A percentile compares a stretch with the other conserved stretches of the same genome.
phyloP scores from a whole-genome alignment of 2,329 filamentous ascomycete genomes.

The Trichoderma arundinaceum region DNA sequence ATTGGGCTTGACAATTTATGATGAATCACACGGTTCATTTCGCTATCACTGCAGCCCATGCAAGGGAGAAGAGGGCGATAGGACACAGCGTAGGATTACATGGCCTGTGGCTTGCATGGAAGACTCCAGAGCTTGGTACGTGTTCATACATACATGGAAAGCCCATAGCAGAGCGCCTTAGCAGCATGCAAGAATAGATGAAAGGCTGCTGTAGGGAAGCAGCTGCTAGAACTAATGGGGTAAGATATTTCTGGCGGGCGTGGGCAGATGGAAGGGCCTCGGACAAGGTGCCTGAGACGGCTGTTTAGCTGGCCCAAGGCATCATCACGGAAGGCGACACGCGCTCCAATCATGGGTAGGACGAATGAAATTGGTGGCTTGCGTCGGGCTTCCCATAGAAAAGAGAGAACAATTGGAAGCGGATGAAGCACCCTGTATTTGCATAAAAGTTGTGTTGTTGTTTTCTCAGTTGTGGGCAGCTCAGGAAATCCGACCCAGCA shows the following conservation, averaged over 20 bases:
- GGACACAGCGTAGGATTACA: background rate
- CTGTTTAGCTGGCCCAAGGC: background rate
- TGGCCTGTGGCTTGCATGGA: background rate
- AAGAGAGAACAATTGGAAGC: background rate
- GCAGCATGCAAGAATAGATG: background rate
- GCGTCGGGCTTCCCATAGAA: background rate
- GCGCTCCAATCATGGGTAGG: background rate
- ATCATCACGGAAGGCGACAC: background rate
- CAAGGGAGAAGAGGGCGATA: constrained; percentile 3
- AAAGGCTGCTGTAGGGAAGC: background rate
- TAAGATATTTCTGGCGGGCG: background rate
- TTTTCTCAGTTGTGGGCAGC: background rate
- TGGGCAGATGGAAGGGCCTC: background rate
- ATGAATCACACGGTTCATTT: background rate
- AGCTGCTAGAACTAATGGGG: constrained; percentile 10
- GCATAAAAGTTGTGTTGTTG: background rate
- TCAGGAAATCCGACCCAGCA: background rate
- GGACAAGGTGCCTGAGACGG: constrained; percentile 6
- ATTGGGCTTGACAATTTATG: background rate
- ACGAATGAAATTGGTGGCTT: background rate
- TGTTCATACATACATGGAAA: background rate
- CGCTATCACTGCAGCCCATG: constrained; percentile 3
- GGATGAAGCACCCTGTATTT: background rate
- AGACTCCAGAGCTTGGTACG: background rate
- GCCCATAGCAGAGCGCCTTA: background rate